A percentile compares a stretch with the other conserved stretches of the same genome.
These are phyloP conservation scores for Stemphylium lycopersici DNA, from an alignment of 2,329 filamentous ascomycete genomes.

Conservation along the genomic window DNA sequence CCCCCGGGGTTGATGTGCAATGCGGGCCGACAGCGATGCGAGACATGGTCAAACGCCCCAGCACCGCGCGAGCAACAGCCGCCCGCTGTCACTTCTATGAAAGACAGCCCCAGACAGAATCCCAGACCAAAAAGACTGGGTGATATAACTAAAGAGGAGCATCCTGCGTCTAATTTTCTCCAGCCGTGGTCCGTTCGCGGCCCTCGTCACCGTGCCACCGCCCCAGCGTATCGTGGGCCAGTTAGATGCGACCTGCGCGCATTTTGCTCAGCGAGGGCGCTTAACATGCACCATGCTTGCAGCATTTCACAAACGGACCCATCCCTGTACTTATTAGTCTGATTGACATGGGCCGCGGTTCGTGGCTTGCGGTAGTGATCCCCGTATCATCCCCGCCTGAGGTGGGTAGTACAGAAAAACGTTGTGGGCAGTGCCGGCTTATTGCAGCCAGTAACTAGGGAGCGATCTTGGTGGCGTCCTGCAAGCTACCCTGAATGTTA, in stretches of 20 bases:
- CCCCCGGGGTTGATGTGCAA: constrained; percentile 4
- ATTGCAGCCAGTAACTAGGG: constrained; percentile 17
- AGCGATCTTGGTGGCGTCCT: constrained; percentile 14
- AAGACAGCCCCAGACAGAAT: constrained; percentile 17
- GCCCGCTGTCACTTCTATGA: background rate
- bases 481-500: constrained; percentile 7
- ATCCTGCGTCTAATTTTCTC: constrained; percentile 37
- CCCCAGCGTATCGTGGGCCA: constrained; percentile 31
- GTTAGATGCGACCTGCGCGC: constrained; percentile 19
- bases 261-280: constrained; percentile 18
- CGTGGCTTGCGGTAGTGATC: constrained; percentile 25
- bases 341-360: constrained; percentile 15
- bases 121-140: constrained; percentile 6
- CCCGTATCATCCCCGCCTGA: constrained; percentile 21
- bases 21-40: constrained; percentile 10
- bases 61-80: constrained; percentile 11
- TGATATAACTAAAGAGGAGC: constrained; percentile 35
- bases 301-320: constrained; percentile 21
- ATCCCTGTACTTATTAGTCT: constrained; percentile 16
- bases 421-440: constrained; percentile 27
- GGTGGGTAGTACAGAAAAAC: constrained; percentile 28
- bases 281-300: constrained; percentile 15
- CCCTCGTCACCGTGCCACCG: constrained; percentile 32
- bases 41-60: constrained; percentile 19
- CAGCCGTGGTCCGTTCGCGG: constrained; percentile 17